These are phyloP conservation scores for Orbilia brochopaga DNA, from an alignment of 2,329 filamentous ascomycete species.

Conservation along the genomic window DNA sequence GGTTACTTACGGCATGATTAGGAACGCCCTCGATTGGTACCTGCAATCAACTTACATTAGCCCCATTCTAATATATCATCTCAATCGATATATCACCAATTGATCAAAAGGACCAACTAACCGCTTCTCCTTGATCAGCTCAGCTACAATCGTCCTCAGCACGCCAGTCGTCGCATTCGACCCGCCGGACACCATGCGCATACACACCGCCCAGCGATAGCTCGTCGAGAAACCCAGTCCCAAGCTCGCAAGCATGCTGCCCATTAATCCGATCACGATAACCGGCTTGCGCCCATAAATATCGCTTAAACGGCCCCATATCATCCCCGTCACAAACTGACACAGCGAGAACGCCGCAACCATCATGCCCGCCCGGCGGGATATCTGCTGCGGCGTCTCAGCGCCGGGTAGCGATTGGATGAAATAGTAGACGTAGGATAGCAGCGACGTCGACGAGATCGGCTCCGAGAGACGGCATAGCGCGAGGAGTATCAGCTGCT, in stretches of 20 bases:
- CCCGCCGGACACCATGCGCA: constrained; percentile 70
- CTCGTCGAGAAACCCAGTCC: constrained; percentile 73
- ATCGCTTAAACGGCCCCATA: constrained; percentile 77
- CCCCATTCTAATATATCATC: no score
- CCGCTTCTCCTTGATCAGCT: constrained; percentile 74
- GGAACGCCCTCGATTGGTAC: constrained; percentile 57
- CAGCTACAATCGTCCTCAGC: constrained; percentile 75
- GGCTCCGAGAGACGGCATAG: constrained; percentile 81
- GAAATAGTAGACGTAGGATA: constrained; percentile 86
- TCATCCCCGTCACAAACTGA: constrained; percentile 80
- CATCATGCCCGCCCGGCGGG: constrained; percentile 76
- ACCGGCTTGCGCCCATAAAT: constrained; percentile 76
- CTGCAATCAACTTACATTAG: no score
- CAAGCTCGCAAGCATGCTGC: constrained; percentile 70
- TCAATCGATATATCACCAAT: no score
- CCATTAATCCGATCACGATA: constrained; percentile 75
- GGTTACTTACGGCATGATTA: constrained; percentile 57
- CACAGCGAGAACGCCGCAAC: constrained; percentile 80
- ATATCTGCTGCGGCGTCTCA: constrained; percentile 65
- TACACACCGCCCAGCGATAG: constrained; percentile 69
- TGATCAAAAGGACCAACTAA: constrained; percentile 59
- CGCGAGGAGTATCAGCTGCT: constrained; percentile 77
- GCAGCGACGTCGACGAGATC: constrained; percentile 76
- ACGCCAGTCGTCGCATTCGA: constrained; percentile 77
- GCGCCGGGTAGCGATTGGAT: constrained; percentile 75